Evolutionary conservation across 2,329 filamentous ascomycete species (phyloP).

Genomic region (Chrysoporthe austroafricana): DNA sequence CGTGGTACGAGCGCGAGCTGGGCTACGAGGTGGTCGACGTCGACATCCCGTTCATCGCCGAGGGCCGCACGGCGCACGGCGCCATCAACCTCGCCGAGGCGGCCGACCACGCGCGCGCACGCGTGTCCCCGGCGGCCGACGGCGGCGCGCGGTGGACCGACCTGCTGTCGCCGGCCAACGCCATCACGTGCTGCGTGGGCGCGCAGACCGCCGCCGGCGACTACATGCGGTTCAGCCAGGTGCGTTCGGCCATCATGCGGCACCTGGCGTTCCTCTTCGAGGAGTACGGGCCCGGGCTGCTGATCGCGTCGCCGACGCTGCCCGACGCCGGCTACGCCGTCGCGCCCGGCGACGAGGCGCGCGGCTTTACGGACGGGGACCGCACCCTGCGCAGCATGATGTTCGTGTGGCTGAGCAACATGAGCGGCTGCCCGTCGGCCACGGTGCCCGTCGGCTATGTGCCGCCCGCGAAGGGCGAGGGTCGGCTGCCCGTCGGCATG

Average conservation of each 20-base stretch:
- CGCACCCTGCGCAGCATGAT: constrained; percentile 77
- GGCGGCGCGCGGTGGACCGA: constrained; percentile 54
- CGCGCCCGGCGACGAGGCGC: constrained; percentile 58
- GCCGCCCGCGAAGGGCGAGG: constrained; percentile 56
- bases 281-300: constrained; percentile 67
- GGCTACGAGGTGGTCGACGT: constrained; percentile 62
- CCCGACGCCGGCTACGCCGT: constrained; percentile 77
- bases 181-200: constrained; percentile 69
- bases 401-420: constrained; percentile 85
- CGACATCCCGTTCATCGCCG: constrained; percentile 65
- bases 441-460: constrained; percentile 76
- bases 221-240: constrained; percentile 71
- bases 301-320: constrained; percentile 79
- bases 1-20: constrained; percentile 56
- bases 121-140: constrained; percentile 28
- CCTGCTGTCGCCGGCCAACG: constrained; percentile 68
- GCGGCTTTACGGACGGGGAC: constrained; percentile 78
- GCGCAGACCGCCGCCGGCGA: constrained; percentile 69
- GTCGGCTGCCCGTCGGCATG: constrained; percentile 63
- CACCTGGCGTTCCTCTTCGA: constrained; percentile 75
- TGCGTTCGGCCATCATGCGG: constrained; percentile 77
- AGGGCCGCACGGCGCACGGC: constrained; percentile 77
- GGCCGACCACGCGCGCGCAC: constrained; percentile 48
- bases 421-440: constrained; percentile 76
- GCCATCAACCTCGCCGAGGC: constrained; percentile 78